These are phyloP conservation scores for Elsinoe fawcettii DNA, from an alignment of 2,329 filamentous ascomycete species.

Conservation along the genomic window DNA sequence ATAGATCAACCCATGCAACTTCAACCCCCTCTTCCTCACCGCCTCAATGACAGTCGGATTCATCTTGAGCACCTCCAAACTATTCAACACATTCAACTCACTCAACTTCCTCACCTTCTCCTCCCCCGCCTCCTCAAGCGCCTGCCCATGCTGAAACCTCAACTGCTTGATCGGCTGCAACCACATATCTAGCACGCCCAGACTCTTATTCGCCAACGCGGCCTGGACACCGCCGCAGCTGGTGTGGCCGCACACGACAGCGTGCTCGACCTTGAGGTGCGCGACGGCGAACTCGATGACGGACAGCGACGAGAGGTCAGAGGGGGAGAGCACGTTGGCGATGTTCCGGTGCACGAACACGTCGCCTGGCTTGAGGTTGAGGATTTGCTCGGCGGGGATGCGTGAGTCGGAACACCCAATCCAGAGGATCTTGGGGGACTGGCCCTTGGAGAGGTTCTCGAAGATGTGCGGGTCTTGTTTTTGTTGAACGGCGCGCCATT, in stretches of 20 bases:
- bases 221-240: slow-evolving; percentile 52
- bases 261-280: slow-evolving; percentile 59
- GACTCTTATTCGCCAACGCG: slow-evolving; percentile 47
- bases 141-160: slow-evolving; percentile 45
- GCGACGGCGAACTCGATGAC: slow-evolving; percentile 75
- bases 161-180: slow-evolving; percentile 49
- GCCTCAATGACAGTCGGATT: slow-evolving; percentile 64
- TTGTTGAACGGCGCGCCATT: slow-evolving; percentile 60
- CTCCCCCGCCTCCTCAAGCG: slow-evolving; percentile 43
- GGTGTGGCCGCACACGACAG: slow-evolving; percentile 56
- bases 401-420: slow-evolving; percentile 82
- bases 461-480: slow-evolving; percentile 65
- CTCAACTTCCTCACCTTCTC: slow-evolving; percentile 55
- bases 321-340: slow-evolving; percentile 69
- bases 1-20: slow-evolving; percentile 72
- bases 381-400: slow-evolving; percentile 73
- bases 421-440: slow-evolving; percentile 65
- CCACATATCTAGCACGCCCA: slow-evolving; percentile 56
- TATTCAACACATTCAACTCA: slow-evolving; percentile 67
- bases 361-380: slow-evolving; percentile 71
- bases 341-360: slow-evolving; percentile 89
- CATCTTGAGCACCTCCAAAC: slow-evolving; percentile 59
- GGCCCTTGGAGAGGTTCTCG: slow-evolving; percentile 57
- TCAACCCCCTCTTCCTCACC: slow-evolving; percentile 59
- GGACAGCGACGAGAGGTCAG: slow-evolving; percentile 65